Evolutionary conservation across 192 early-diverging fungal genomes (phyloP).

Genomic region (Phycomyces nitens): DNA sequence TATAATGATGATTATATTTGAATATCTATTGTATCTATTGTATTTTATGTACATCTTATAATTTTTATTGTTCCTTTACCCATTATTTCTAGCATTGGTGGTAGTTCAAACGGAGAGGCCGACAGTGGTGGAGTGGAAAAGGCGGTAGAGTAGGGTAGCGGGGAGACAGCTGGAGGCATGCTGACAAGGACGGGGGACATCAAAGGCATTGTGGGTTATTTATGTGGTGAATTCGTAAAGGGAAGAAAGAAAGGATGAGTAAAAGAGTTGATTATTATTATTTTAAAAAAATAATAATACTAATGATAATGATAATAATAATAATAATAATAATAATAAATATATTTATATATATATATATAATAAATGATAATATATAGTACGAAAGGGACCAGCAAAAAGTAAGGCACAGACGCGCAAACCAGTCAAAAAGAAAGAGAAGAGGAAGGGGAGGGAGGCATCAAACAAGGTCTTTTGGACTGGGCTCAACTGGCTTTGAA

Average conservation of each 20-base stretch:
- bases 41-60: not conserved
- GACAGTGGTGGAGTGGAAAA: slow-evolving; percentile 11
- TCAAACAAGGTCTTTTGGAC: slow-evolving; percentile 19
- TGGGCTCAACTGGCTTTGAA: slow-evolving; percentile 25
- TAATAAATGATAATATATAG: too few relatives aligned
- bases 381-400: slow-evolving; percentile 2
- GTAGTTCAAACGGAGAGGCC: slow-evolving; percentile 14
- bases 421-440: slow-evolving; percentile 11
- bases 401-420: slow-evolving; percentile 5
- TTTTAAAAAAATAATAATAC: slow-evolving; percentile 6
- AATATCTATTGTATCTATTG: too few relatives aligned
- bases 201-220: not conserved
- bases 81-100: slow-evolving; percentile 5
- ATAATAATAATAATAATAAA: too few relatives aligned
- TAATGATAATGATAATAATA: too few relatives aligned
- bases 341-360: too few relatives aligned
- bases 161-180: not conserved
- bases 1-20: too few relatives aligned
- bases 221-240: not conserved
- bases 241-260: slow-evolving; percentile 2
- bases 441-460: not conserved
- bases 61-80: not conserved
- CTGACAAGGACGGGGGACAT: not conserved
- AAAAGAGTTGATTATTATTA: too few relatives aligned
- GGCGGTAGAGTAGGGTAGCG: not conserved